Conservation (phyloP, 805 yeast species). For the Pichia exigua region DNA sequence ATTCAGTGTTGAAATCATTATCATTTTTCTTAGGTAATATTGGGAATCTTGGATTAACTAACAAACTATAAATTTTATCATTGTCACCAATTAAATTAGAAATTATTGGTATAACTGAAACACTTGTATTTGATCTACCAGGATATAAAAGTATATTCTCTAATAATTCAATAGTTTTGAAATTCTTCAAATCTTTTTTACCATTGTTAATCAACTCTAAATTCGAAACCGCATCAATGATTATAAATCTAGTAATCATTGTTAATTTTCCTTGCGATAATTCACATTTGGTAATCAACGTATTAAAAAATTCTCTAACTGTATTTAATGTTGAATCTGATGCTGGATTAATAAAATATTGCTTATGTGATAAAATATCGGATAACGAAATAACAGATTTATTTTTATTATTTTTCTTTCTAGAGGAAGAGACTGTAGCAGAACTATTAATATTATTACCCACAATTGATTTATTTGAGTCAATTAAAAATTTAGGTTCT, state of each 20-base stretch:
- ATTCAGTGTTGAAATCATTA: not conserved
- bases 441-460: not conserved
- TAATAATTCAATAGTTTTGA: constrained; percentile 41
- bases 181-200: constrained; percentile 13
- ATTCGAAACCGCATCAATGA: constrained; percentile 31
- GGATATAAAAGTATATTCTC: constrained; percentile 61
- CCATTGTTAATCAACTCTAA: constrained; percentile 23
- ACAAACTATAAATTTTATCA: constrained; percentile 46
- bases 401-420: constrained; percentile 20
- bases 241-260: constrained; percentile 41
- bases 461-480: not conserved
- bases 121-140: constrained; percentile 42
- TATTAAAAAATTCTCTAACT: constrained; percentile 41
- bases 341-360: constrained; percentile 40
- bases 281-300: constrained; percentile 39
- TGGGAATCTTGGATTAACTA: constrained; percentile 75
- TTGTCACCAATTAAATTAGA: constrained; percentile 39
- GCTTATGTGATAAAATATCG: constrained; percentile 61
- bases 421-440: not conserved
- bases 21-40: constrained; percentile 16
- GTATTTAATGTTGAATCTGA: constrained; percentile 29
- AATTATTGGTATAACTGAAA: constrained; percentile 67
- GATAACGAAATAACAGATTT: constrained; percentile 48
- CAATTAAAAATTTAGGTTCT: constrained; percentile 12
- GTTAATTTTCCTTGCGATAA: constrained; percentile 60